Percentiles rank a stretch among this genome's conserved stretches.
phyloP scores from a whole-genome alignment of 176 grass and related monocot genomes.

The Musa acuminata region DNA sequence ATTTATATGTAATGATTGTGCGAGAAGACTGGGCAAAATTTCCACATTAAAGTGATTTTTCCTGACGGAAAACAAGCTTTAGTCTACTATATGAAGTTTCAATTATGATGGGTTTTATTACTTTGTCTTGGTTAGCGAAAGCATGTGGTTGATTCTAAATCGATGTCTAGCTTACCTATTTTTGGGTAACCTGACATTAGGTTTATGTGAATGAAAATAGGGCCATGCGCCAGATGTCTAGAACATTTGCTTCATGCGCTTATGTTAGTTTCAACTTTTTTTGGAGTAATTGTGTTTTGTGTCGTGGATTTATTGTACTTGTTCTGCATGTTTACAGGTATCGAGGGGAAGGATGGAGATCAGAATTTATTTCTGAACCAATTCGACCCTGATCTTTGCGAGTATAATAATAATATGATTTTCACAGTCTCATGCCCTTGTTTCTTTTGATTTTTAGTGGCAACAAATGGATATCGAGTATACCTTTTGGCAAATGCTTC shows the following conservation, averaged over 20 bases:
- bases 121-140: neutral
- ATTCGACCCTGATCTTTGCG: neutral
- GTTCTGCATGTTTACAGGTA: neutral
- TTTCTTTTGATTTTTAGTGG: constrained; percentile 42
- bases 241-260: neutral
- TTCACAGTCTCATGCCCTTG: neutral
- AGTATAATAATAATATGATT: neutral
- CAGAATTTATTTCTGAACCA: neutral
- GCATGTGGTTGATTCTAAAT: neutral
- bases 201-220: too few species aligned
- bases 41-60: too few species aligned
- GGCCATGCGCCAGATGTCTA: too few species aligned
- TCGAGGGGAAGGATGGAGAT: neutral
- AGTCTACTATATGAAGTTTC: neutral
- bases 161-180: neutral
- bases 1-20: neutral
- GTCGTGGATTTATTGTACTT: neutral
- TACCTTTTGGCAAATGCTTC: constrained; percentile 99
- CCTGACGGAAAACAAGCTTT: neutral
- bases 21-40: too few species aligned
- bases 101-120: neutral
- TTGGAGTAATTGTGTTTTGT: neutral
- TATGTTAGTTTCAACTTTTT: neutral
- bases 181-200: neutral
- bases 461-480: constrained; percentile 99